Evolutionary conservation across 805 yeast species (phyloP).

Genomic region (Monosporozyma yasuniensis): DNA sequence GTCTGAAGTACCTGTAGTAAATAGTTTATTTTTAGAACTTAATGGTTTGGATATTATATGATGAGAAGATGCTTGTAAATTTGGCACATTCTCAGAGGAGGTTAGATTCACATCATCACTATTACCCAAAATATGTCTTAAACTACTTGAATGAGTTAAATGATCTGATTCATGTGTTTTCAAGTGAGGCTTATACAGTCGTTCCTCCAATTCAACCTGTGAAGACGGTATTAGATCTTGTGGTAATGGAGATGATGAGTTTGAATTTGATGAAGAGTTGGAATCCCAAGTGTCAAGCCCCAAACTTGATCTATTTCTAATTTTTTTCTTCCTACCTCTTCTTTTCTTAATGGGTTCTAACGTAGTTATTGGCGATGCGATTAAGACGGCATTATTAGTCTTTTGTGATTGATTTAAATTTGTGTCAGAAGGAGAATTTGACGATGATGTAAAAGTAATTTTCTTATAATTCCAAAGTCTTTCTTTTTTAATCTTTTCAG

Average conservation of each 20-base stretch:
- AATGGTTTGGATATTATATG: conserved; percentile 12
- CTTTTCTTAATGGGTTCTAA: background rate
- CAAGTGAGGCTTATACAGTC: conserved; percentile 18
- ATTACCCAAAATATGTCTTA: conserved; percentile 13
- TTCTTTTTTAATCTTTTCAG: conserved; percentile 47
- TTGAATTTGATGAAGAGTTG: background rate
- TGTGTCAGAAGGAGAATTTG: background rate
- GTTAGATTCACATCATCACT: background rate
- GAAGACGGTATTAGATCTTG: background rate
- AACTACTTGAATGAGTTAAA: conserved; percentile 28
- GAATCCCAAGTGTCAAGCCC: background rate
- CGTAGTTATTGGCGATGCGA: background rate
- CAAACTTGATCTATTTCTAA: background rate
- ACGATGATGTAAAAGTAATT: conserved; percentile 6
- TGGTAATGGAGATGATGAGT: background rate
- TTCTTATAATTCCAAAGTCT: conserved; percentile 41
- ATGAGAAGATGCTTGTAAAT: background rate
- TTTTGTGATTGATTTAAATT: conserved; percentile 3
- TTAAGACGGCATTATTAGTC: background rate
- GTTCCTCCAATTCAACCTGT: conserved; percentile 9
- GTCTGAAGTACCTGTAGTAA: conserved; percentile 31
- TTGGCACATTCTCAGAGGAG: background rate
- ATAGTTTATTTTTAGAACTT: conserved; percentile 33
- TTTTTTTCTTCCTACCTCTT: background rate
- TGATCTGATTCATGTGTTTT: conserved; percentile 30